Percentiles rank a stretch among this genome's conserved stretches.
Conservation (phyloP, 768 basidiomycete species). For the Amanita rubescens region DNA sequence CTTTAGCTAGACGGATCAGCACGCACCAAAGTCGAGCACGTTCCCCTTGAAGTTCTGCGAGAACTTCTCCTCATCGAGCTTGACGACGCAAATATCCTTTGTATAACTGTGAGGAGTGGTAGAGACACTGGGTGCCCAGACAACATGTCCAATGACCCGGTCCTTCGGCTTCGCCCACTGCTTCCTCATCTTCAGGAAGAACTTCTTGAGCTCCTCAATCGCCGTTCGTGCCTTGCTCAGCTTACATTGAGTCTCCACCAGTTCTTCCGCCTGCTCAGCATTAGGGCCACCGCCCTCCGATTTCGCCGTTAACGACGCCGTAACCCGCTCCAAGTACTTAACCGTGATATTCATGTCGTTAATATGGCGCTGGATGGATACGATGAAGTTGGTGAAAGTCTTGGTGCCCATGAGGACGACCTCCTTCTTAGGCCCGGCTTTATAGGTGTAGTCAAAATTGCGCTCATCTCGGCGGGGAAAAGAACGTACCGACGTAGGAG, state of each 20-base stretch:
- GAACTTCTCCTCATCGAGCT: slow-evolving; percentile 31
- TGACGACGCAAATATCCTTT: slow-evolving; percentile 30
- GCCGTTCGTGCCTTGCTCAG: background rate
- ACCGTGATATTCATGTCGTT: slow-evolving; percentile 14
- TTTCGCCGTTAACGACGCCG: slow-evolving; percentile 9
- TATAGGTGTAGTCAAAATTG: slow-evolving; percentile 20
- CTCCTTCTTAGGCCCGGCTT: slow-evolving; percentile 24
- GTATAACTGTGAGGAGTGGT: slow-evolving; percentile 26
- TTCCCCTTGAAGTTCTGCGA: slow-evolving; percentile 24
- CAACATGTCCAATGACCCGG: slow-evolving; percentile 31
- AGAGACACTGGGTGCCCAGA: slow-evolving; percentile 31
- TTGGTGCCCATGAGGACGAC: slow-evolving; percentile 29
- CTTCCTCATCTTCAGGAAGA: slow-evolving; percentile 25
- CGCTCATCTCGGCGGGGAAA: slow-evolving; percentile 18
- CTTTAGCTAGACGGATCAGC: slow-evolving; percentile 18
- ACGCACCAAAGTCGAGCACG: slow-evolving; percentile 29
- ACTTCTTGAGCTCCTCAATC: slow-evolving; percentile 21
- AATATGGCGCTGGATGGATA: slow-evolving; percentile 23
- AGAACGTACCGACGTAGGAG: slow-evolving; percentile 21
- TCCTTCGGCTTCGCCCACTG: slow-evolving; percentile 23
- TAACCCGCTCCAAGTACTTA: slow-evolving; percentile 14
- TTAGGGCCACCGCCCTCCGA: slow-evolving; percentile 12
- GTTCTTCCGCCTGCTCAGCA: slow-evolving; percentile 11
- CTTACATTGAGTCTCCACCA: slow-evolving; percentile 13
- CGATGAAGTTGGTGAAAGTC: slow-evolving; percentile 22